Percentiles rank a stretch among this genome's conserved stretches.
These are phyloP conservation scores for Amylocarpus encephaloides DNA, from an alignment of 2,329 filamentous ascomycete genomes.

Conservation along the genomic window DNA sequence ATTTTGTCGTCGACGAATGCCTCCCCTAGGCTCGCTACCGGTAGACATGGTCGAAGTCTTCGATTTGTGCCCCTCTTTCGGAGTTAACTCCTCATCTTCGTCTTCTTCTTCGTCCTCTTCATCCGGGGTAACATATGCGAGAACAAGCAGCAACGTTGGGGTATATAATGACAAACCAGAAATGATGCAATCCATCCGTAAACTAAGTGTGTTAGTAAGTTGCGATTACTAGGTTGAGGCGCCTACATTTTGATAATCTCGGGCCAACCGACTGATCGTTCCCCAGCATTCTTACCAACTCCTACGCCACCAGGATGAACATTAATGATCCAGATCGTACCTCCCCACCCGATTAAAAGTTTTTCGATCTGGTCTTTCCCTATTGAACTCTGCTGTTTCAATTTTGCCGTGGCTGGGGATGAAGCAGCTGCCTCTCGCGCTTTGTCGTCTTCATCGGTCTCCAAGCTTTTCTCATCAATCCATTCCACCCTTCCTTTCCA, in stretches of 20 bases:
- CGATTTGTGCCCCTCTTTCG: constrained; percentile 33
- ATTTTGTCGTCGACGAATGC: constrained; percentile 65
- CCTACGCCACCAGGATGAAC: constrained; percentile 71
- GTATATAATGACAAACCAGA: constrained; percentile 97
- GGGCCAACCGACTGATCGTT: constrained; percentile 69
- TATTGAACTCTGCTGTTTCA: constrained; percentile 44
- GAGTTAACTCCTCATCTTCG: constrained; percentile 30
- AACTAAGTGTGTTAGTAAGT: constrained; percentile 42
- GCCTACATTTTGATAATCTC: constrained; percentile 90
- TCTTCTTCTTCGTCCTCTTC: constrained; percentile 40
- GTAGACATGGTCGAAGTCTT: constrained; percentile 41
- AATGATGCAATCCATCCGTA: constrained; percentile 96
- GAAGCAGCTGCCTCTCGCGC: constrained; percentile 24
- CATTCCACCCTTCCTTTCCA: constrained; percentile 92
- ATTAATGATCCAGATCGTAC: constrained; percentile 92
- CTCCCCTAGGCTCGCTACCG: constrained; percentile 55
- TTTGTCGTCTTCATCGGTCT: constrained; percentile 56
- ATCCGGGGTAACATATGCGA: constrained; percentile 80
- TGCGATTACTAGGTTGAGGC: background rate
- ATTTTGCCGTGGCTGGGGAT: constrained; percentile 42
- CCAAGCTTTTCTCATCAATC: constrained; percentile 80
- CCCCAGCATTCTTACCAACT: constrained; percentile 59
- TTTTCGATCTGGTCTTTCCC: constrained; percentile 58
- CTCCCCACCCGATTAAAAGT: constrained; percentile 89
- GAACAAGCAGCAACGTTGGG: constrained; percentile 79